Evolutionary conservation across 164 flowering plant species (phyloP), one percentile per base, ranked within the genome.

Genomic region (Cinnamomum micranthum): DNA sequence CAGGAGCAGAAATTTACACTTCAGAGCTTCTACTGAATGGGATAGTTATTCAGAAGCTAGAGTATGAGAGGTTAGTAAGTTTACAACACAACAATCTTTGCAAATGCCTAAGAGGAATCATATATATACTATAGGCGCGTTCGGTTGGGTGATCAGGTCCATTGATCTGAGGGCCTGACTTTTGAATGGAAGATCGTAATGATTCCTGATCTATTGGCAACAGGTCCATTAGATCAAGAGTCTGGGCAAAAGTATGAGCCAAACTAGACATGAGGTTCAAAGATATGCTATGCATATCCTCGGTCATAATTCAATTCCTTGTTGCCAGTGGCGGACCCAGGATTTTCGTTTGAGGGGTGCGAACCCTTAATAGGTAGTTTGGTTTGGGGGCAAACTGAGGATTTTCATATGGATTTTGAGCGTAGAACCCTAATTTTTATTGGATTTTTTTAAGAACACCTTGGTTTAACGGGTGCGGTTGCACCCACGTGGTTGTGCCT

Each of bases 1-100:
- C 94, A 94, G 98, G 97, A 55, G 87, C 86, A 28, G 75, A 86
- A 65, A 85, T 90, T 77, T 90, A 90, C 82, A 89, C 88, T 78
- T 88, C 97, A 64, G 95, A 92, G 87, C 87, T 92, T 71, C 75
- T 92, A 71, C 77, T 94, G 77, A 91, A 90, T 81, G 98, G 98
- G n/a, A 94, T 92, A 65, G 92, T 94, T 62, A 87, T 85, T 71
- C 97, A 92, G 82, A 92, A 83, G 78, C 85, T 91, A 80, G 94
- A 92, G 73, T 89, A 81, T 81, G 89, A 88, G 68, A 92, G 97
- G 97, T 94, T 67, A 52, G 85, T 82, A 71, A 62, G 6, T 28
- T 50, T 51, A 12, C 23, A 50, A 65, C 64, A 51, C 55, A 55
- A 14, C 60, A 25, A 69, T 23, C 25, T 70, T 50, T 70, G 27